A percentile compares a stretch with the other conserved stretches of the same genome.
Evolutionary conservation across 805 yeast species (phyloP).

Genomic region (Ogataea trehalophila): DNA sequence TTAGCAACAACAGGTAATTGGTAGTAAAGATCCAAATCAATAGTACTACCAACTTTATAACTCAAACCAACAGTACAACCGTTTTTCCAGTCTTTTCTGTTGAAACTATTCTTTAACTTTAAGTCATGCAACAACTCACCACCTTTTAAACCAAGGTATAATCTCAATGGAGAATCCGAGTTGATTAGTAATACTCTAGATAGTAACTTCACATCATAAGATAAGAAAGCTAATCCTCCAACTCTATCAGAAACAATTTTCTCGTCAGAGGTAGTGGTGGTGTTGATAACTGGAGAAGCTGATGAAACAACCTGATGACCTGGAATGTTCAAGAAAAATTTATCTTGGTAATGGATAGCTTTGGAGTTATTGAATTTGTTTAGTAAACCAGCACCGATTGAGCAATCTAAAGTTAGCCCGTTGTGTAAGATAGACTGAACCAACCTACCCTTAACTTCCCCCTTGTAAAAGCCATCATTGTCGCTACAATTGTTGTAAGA

Average conservation of each 20-base stretch:
- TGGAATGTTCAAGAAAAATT: slow-evolving; percentile 58
- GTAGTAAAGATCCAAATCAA: slow-evolving; percentile 63
- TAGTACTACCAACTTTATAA: slow-evolving; percentile 53
- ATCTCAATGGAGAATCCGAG: slow-evolving; percentile 47
- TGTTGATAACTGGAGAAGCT: background rate
- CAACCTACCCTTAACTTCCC: slow-evolving; percentile 27
- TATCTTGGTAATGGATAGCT: slow-evolving; percentile 62
- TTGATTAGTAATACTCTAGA: slow-evolving; percentile 51
- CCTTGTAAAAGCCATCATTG: slow-evolving; percentile 33
- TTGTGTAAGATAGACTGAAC: slow-evolving; percentile 40
- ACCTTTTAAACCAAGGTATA: slow-evolving; percentile 61
- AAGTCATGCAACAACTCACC: slow-evolving; percentile 48
- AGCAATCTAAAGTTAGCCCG: slow-evolving; percentile 44
- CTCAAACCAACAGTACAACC: slow-evolving; percentile 50
- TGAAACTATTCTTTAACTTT: slow-evolving; percentile 3
- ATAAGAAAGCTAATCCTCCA: slow-evolving; percentile 27
- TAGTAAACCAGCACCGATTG: slow-evolving; percentile 53
- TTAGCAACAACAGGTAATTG: slow-evolving; percentile 55
- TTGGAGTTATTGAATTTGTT: slow-evolving; percentile 31
- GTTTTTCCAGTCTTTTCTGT: slow-evolving; percentile 5
- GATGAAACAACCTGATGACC: slow-evolving; percentile 8
- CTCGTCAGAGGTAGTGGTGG: background rate
- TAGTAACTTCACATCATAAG: slow-evolving; percentile 33
- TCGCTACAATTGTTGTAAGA: slow-evolving; percentile 12
- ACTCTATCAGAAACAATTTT: slow-evolving; percentile 6